phyloP scores from a whole-genome alignment of 345 rosid genomes.

The Balakata baccata region DNA sequence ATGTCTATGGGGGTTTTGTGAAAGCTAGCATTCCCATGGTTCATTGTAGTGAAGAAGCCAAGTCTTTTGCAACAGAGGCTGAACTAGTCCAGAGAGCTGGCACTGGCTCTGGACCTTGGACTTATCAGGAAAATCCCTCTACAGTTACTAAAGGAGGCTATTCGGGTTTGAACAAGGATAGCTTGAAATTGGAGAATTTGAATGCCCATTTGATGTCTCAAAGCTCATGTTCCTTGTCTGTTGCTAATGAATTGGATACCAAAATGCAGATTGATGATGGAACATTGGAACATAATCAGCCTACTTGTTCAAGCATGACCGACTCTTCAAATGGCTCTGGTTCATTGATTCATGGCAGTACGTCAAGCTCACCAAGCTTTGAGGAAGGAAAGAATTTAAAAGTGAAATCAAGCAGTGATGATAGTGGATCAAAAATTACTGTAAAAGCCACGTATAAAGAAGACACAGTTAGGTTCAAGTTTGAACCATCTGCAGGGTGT shows the following conservation, averaged over 20 bases:
- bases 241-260: slow-evolving; percentile 37
- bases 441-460: slow-evolving; percentile 82
- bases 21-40: slow-evolving; percentile 10
- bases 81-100: slow-evolving; percentile 28
- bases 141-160: slow-evolving; percentile 17
- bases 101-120: slow-evolving; percentile 30
- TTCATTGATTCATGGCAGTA: slow-evolving; percentile 45
- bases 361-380: slow-evolving; percentile 53
- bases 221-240: slow-evolving; percentile 42
- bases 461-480: slow-evolving; percentile 70
- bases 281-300: slow-evolving; percentile 42
- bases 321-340: slow-evolving; percentile 70
- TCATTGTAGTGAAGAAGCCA: slow-evolving; percentile 36
- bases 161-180: slow-evolving; percentile 23
- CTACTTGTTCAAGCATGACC: slow-evolving; percentile 50
- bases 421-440: slow-evolving; percentile 44
- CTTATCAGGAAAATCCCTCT: slow-evolving; percentile 29
- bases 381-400: slow-evolving; percentile 44
- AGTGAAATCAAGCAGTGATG: slow-evolving; percentile 27
- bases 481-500: slow-evolving; percentile 60
- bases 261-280: slow-evolving; percentile 41
- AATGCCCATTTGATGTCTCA: slow-evolving; percentile 28
- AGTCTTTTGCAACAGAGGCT: slow-evolving; percentile 21
- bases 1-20: slow-evolving; percentile 16
- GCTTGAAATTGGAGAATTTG: slow-evolving; percentile 30